phyloP scores from a whole-genome alignment of 768 basidiomycete species.

The Tricholoma matsutake region DNA sequence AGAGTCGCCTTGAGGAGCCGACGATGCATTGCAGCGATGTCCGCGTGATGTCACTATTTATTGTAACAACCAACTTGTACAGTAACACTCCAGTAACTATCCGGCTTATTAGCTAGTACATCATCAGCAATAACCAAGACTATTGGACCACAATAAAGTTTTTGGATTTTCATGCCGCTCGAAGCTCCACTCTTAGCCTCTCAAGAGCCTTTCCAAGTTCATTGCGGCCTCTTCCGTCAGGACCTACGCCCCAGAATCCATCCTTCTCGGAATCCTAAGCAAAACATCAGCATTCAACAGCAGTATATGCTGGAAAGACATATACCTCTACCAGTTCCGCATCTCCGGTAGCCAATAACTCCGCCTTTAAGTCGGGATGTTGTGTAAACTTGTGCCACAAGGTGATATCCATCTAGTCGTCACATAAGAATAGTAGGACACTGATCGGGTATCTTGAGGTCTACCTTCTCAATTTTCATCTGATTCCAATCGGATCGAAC shows the following conservation, averaged over 20 bases:
- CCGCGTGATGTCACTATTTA: too few species aligned
- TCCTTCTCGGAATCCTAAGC: constrained; percentile 65
- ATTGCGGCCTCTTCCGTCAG: constrained; percentile 61
- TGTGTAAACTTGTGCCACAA: constrained; percentile 71
- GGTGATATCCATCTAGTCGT: constrained; percentile 62
- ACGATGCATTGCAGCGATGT: not conserved
- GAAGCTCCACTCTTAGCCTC: constrained; percentile 55
- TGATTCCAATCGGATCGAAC: constrained; percentile 64
- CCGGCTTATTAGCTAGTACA: too few species aligned
- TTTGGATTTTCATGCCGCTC: constrained; percentile 8
- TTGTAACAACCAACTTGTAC: too few species aligned
- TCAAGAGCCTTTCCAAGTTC: constrained; percentile 72
- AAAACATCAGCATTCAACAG: not conserved
- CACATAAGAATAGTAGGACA: not conserved
- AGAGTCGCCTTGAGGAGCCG: not conserved
- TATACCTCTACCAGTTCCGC: constrained; percentile 66
- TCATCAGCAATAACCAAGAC: too few species aligned
- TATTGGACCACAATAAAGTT: not conserved
- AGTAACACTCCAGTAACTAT: not conserved
- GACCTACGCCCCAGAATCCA: constrained; percentile 72
- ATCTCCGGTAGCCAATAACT: constrained; percentile 62
- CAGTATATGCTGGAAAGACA: not conserved
- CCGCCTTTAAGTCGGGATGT: constrained; percentile 51
- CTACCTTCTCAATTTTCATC: constrained; percentile 63
- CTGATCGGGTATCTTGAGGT: not conserved